Percentiles rank a stretch among this genome's conserved stretches.
phyloP scores from a whole-genome alignment of 495 filamentous ascomycete genomes.

The Trichoderma asperelloides region DNA sequence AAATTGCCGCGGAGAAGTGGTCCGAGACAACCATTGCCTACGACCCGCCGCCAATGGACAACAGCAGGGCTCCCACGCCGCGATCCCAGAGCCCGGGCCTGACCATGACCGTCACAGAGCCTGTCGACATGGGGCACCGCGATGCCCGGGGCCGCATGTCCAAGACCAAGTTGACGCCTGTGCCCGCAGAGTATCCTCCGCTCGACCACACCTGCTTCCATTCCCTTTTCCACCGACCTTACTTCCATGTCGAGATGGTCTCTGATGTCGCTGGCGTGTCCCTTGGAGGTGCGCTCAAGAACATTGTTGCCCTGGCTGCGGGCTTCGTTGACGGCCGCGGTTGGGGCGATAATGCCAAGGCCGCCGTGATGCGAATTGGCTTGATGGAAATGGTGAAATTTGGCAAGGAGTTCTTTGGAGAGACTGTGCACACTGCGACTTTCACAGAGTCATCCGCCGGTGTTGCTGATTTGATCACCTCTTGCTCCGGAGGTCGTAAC shows the following conservation, averaged over 20 bases:
- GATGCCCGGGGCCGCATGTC: slow-evolving; percentile 52
- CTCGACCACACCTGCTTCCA: slow-evolving; percentile 72
- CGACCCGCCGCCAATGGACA: slow-evolving; percentile 75
- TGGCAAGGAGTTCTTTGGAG: slow-evolving; percentile 81
- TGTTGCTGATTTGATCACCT: slow-evolving; percentile 93
- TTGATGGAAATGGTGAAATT: slow-evolving; percentile 94
- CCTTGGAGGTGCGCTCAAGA: slow-evolving; percentile 92
- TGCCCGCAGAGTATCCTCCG: slow-evolving; percentile 72
- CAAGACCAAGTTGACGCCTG: slow-evolving; percentile 56
- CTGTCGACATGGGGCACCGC: slow-evolving; percentile 42
- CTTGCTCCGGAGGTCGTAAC: slow-evolving; percentile 84
- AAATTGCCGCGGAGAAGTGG: slow-evolving; percentile 91
- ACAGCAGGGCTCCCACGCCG: slow-evolving; percentile 63
- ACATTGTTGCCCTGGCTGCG: slow-evolving; percentile 89
- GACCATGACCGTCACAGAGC: slow-evolving; percentile 38
- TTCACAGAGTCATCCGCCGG: slow-evolving; percentile 96
- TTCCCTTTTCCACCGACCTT: slow-evolving; percentile 87
- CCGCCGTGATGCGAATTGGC: slow-evolving; percentile 91
- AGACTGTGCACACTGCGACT: slow-evolving; percentile 66
- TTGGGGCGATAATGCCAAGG: slow-evolving; percentile 97
- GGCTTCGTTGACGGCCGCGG: slow-evolving; percentile 93
- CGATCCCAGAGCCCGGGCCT: slow-evolving; percentile 43
- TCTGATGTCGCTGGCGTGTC: slow-evolving; percentile 92
- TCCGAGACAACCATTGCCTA: slow-evolving; percentile 96
- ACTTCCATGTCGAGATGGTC: slow-evolving; percentile 92